Conservation (phyloP, 495 filamentous ascomycete genomes). For the Hypoxylon intermedium region DNA sequence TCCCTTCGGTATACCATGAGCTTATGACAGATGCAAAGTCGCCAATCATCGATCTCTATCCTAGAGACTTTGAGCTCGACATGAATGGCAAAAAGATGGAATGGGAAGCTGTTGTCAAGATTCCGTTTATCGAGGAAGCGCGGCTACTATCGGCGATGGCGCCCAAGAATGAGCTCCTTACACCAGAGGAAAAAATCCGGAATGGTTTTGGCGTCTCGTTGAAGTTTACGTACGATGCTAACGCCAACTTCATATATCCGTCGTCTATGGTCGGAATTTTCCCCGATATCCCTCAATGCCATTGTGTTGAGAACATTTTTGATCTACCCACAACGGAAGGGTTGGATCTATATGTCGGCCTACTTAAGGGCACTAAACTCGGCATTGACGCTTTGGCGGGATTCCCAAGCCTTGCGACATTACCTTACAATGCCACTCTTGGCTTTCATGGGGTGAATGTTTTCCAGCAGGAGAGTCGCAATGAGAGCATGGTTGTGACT, state of each 20-base stretch:
- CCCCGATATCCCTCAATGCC: constrained; percentile 84
- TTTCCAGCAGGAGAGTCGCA: constrained; percentile 96
- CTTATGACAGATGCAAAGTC: constrained; percentile 90
- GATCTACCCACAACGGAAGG: constrained; percentile 93
- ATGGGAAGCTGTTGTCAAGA: constrained; percentile 99
- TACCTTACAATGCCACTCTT: constrained; percentile 79
- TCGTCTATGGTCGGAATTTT: constrained; percentile 90
- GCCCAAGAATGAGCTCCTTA: constrained; percentile 77
- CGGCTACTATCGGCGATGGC: constrained; percentile 85
- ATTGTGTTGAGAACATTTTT: constrained; percentile 92
- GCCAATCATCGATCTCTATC: constrained; percentile 99
- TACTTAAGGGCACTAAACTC: constrained; percentile 86
- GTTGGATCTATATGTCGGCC: constrained; percentile 80
- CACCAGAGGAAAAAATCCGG: constrained; percentile 74
- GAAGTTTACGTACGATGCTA: constrained; percentile 86
- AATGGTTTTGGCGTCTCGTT: constrained; percentile 92
- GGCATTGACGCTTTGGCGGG: constrained; percentile 84
- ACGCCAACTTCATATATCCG: constrained; percentile 78
- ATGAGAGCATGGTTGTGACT: constrained; percentile 94
- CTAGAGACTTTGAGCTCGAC: constrained; percentile 94
- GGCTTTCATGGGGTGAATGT: constrained; percentile 92
- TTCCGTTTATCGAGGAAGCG: constrained; percentile 95
- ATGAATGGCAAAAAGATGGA: constrained; percentile 99
- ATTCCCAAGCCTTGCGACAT: constrained; percentile 85
- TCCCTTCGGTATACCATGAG: constrained; percentile 84